A percentile compares a stretch with the other conserved stretches of the same genome.
These are phyloP conservation scores for Volutella citrinella DNA, from an alignment of 2,329 filamentous ascomycete genomes.

Conservation along the genomic window DNA sequence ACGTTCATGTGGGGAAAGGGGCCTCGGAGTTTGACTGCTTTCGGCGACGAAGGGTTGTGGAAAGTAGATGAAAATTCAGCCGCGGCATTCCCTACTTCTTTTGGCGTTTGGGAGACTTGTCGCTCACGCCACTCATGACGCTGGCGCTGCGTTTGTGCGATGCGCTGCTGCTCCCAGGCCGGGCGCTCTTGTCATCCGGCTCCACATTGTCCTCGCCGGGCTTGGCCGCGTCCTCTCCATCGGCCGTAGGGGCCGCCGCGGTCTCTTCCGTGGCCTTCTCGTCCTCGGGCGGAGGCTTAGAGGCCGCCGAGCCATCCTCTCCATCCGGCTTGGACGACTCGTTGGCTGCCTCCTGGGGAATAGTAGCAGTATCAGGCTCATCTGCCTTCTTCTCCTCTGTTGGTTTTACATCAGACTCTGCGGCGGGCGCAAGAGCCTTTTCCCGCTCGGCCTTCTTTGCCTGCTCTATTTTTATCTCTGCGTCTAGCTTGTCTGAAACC, in stretches of 20 bases:
- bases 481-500: conserved; percentile 71
- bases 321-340: conserved; percentile 15
- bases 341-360: conserved; percentile 5
- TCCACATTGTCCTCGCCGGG: conserved; percentile 17
- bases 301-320: conserved; percentile 11
- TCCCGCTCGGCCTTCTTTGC: conserved; percentile 54
- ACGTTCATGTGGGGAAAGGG: no score
- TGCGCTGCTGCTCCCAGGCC: conserved; percentile 38
- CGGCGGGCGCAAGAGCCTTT: conserved; percentile 29
- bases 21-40: no score
- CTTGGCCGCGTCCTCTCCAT: conserved; percentile 8
- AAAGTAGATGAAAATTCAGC: no score
- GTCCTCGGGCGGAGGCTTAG: conserved; percentile 8
- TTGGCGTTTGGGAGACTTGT: conserved; percentile 57
- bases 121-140: conserved; percentile 68
- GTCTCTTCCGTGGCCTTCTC: conserved; percentile 18
- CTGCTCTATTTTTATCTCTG: conserved; percentile 62
- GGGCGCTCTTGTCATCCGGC: conserved; percentile 27
- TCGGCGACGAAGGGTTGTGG: no score
- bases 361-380: conserved; percentile 13
- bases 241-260: conserved; percentile 8
- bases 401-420: conserved; percentile 18
- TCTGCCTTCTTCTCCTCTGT: conserved; percentile 9
- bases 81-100: no score
- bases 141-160: conserved; percentile 78